Conservation (phyloP, 2,329 filamentous ascomycete genomes). For the Bipolaris sorokiniana region DNA sequence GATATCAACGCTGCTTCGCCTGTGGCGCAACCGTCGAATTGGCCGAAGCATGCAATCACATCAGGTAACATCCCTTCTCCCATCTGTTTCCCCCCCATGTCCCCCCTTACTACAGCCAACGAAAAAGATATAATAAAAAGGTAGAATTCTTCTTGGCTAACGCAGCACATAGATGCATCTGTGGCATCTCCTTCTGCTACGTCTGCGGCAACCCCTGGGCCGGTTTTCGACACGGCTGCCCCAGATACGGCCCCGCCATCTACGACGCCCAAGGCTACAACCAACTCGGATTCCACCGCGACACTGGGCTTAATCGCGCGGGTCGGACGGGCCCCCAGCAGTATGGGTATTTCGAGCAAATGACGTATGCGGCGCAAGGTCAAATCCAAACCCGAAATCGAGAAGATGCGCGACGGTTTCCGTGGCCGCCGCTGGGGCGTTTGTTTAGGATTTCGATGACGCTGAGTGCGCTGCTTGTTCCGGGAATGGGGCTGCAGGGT, state of each 20-base stretch:
- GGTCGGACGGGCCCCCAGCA: conserved; percentile 27
- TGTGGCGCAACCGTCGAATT: conserved; percentile 39
- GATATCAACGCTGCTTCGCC: conserved; percentile 37
- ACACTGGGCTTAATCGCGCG: conserved; percentile 34
- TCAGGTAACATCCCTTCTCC: too few species aligned
- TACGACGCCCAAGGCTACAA: conserved; percentile 45
- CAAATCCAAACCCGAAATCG: too few species aligned
- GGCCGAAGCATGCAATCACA: conserved; percentile 44
- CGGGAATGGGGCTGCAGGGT: not conserved
- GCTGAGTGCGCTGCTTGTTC: too few species aligned
- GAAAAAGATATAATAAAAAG: too few species aligned
- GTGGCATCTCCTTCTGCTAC: conserved; percentile 43
- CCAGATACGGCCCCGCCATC: conserved; percentile 35
- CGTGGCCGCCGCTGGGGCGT: too few species aligned
- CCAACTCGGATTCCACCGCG: conserved; percentile 38
- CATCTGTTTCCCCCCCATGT: too few species aligned
- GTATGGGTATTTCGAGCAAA: too few species aligned
- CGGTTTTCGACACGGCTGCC: conserved; percentile 37
- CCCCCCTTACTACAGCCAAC: too few species aligned
- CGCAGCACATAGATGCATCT: conserved; percentile 24
- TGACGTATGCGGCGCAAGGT: too few species aligned
- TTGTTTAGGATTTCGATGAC: too few species aligned
- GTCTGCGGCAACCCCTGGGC: conserved; percentile 41
- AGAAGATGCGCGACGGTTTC: too few species aligned
- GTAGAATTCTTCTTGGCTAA: too few species aligned